phyloP scores from a whole-genome alignment of 192 early-diverging fungal genomes.

The Helicostylum pulchrum region DNA sequence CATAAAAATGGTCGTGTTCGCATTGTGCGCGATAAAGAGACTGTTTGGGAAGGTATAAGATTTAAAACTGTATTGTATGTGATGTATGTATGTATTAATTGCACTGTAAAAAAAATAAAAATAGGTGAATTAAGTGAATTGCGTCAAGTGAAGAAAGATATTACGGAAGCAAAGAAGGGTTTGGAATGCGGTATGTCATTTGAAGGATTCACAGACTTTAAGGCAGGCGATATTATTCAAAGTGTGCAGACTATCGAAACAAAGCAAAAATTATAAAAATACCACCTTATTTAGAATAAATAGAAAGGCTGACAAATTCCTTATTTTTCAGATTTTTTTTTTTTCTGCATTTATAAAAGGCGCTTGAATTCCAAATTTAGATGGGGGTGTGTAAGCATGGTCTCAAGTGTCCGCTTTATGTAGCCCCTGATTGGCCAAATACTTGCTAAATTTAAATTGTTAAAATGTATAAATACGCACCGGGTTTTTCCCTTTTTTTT shows the following conservation, averaged over 20 bases:
- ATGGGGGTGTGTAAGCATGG: no score
- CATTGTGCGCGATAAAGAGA: constrained; percentile 63
- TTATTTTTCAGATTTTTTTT: no score
- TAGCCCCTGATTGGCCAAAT: no score
- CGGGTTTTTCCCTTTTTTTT: neutral
- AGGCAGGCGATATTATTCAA: constrained; percentile 82
- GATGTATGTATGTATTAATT: neutral
- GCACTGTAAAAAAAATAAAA: no score
- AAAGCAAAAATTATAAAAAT: constrained; percentile 43
- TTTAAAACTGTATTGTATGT: constrained; percentile 12
- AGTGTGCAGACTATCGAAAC: constrained; percentile 58
- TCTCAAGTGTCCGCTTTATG: no score
- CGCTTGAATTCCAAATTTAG: no score
- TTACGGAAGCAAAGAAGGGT: constrained; percentile 88
- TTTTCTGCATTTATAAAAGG: no score
- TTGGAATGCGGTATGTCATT: constrained; percentile 93
- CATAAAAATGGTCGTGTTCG: constrained; percentile 56
- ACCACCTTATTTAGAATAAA: no score
- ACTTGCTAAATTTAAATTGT: no score
- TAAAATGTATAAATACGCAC: no score
- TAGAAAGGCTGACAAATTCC: no score
- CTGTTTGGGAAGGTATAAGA: constrained; percentile 75
- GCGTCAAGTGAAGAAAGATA: constrained; percentile 88
- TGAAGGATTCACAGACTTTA: constrained; percentile 74
- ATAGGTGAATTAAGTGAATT: constrained; percentile 67